These are phyloP conservation scores for Botryococcus braunii DNA, from an alignment of 163 green algal species.

Conservation along the genomic window DNA sequence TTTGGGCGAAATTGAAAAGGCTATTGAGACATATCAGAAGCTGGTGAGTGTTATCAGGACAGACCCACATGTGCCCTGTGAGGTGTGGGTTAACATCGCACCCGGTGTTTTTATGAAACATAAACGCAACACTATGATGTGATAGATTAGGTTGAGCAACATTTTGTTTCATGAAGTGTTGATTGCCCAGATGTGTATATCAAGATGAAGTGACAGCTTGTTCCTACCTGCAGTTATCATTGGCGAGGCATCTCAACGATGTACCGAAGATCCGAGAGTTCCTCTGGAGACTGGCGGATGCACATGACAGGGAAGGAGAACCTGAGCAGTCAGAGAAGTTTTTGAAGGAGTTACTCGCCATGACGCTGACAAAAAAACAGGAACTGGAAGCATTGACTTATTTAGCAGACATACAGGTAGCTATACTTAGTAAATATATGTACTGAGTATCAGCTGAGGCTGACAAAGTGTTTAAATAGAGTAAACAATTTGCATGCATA, in stretches of 20 bases:
- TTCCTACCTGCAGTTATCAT: slow-evolving; percentile 20
- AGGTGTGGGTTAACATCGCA: not conserved
- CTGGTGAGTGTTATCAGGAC: slow-evolving; percentile 13
- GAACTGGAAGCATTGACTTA: slow-evolving; percentile 25
- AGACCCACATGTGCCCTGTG: not conserved
- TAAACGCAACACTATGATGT: not conserved
- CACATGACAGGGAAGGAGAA: slow-evolving; percentile 11
- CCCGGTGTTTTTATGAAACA: not conserved
- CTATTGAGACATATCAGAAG: slow-evolving; percentile 19
- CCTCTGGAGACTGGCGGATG: slow-evolving; percentile 17
- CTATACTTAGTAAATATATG: not conserved
- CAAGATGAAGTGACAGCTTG: not conserved
- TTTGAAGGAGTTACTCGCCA: slow-evolving; percentile 18
- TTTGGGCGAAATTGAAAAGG: slow-evolving; percentile 9
- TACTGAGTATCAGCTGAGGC: not conserved
- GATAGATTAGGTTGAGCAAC: not conserved
- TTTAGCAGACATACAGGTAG: slow-evolving; percentile 28
- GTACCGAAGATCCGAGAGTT: slow-evolving; percentile 23
- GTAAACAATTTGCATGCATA: not conserved
- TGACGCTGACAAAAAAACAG: slow-evolving; percentile 22
- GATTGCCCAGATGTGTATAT: not conserved
- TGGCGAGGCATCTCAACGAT: slow-evolving; percentile 14
- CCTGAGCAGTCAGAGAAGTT: slow-evolving; percentile 15
- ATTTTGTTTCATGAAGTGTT: not conserved
- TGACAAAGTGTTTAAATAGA: not conserved